Conservation (phyloP, 2,329 filamentous ascomycete species). For the Exophiala alcalophila region DNA sequence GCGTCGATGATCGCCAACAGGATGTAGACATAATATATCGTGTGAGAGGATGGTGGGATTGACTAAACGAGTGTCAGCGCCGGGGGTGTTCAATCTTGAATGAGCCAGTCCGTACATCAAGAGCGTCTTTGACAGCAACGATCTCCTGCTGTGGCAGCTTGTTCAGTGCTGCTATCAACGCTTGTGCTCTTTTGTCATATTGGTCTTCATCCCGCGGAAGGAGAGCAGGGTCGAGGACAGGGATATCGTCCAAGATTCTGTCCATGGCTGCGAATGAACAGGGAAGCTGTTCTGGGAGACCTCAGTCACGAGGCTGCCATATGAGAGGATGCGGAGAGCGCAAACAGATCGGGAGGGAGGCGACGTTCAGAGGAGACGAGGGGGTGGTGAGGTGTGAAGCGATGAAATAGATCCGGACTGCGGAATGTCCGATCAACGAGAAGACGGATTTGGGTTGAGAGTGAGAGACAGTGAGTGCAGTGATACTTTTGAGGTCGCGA, state of each 20-base stretch:
- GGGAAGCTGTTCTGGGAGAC: neutral
- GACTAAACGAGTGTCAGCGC: slow-evolving; percentile 32
- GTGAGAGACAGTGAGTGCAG: too few relatives aligned
- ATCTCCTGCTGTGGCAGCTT: slow-evolving; percentile 20
- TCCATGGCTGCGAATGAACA: slow-evolving; percentile 17
- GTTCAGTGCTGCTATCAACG: slow-evolving; percentile 29
- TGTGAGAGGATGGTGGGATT: slow-evolving; percentile 57
- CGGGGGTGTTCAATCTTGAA: slow-evolving; percentile 12
- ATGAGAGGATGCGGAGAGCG: slow-evolving; percentile 1
- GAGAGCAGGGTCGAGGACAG: slow-evolving; percentile 16
- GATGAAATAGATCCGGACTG: too few relatives aligned
- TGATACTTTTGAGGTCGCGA: too few relatives aligned
- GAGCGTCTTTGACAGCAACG: slow-evolving; percentile 10
- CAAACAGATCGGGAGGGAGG: too few relatives aligned
- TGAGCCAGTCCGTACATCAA: slow-evolving; percentile 41
- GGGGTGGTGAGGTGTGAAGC: too few relatives aligned
- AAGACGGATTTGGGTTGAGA: too few relatives aligned
- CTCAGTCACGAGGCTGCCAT: slow-evolving; percentile 22
- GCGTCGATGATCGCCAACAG: slow-evolving; percentile 50
- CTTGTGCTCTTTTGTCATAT: slow-evolving; percentile 41
- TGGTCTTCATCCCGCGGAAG: slow-evolving; percentile 27
- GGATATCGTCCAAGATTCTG: slow-evolving; percentile 20
- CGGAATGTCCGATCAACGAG: too few relatives aligned
- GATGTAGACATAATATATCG: slow-evolving; percentile 57
- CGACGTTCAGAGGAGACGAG: too few relatives aligned